Base-by-base conservation (phyloP, 2,329 filamentous ascomycete genomes). In the Coniochaeta sp. region DNA sequence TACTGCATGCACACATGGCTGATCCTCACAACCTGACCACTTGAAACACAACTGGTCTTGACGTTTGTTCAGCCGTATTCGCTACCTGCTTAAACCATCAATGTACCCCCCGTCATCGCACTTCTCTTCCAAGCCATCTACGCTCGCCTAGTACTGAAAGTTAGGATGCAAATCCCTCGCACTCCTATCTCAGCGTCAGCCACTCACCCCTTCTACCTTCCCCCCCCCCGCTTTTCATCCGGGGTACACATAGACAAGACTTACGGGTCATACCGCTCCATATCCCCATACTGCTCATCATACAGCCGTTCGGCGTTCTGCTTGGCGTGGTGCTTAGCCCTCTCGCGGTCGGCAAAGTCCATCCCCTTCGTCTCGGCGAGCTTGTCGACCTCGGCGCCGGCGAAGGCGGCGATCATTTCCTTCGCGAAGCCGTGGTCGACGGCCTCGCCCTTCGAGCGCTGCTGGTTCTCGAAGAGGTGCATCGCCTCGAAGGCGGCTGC, bases 401-500 rank as follows among this genome's bases (percentile, higher is more conserved):
- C 87, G 52, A 91, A 74, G 53, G 83, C 87, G 14, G 79, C 86
- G 28, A 92, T 69, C 42, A 87, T 66, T 72, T 91, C 88, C 75
- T 92, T 92, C 65, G 89, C 89, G 62, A 89, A 86, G 38, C 71
- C 72, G 72, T 92, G 88, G 57, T 76, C 79, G 60, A 91, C 83
- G 6, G 78, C 66, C 74, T 90, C 72, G 83, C 84, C 87, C 66
- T 88, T 75, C 52, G 71, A 74, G 62, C 86, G 84, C 73, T 91
- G 86, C 61, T 80, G 75, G 67, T 91, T 84, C 71, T 91, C 87
- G 62, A 84, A 91, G 20, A 84, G 74, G 76, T 90, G 90, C 79
- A 92, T 87, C 61, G 83, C 89, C 57, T 82, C 85, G 65, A 92
- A 92, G 56, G 85, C 82, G 53, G 87, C 88, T 52, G 83, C 89